These are phyloP conservation scores for Colletotrichum orchidophilum DNA, from an alignment of 2,329 filamentous ascomycete species.

Conservation along the genomic window DNA sequence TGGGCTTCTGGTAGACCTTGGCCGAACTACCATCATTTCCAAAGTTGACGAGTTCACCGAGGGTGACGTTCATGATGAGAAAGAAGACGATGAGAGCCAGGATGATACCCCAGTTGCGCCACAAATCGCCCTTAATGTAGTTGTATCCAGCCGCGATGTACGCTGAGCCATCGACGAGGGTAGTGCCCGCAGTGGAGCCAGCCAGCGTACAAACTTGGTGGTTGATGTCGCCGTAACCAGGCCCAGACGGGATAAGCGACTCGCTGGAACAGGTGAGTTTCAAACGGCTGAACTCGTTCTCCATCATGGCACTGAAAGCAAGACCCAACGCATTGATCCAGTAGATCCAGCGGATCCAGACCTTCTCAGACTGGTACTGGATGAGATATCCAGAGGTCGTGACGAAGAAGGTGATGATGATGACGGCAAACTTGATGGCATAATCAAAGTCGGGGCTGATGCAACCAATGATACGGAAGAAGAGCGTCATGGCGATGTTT, in stretches of 20 bases:
- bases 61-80: conserved; percentile 76
- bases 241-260: conserved; percentile 76
- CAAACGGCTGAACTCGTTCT: conserved; percentile 82
- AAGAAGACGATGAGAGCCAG: conserved; percentile 80
- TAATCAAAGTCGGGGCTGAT: conserved; percentile 84
- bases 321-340: conserved; percentile 81
- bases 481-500: conserved; percentile 78
- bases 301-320: conserved; percentile 81
- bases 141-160: conserved; percentile 77
- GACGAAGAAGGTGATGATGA: conserved; percentile 84
- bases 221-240: conserved; percentile 74
- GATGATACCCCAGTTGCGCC: conserved; percentile 88
- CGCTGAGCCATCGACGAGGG: conserved; percentile 68
- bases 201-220: conserved; percentile 85
- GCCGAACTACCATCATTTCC: conserved; percentile 84
- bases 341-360: conserved; percentile 83
- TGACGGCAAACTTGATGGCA: conserved; percentile 83
- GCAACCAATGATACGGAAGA: conserved; percentile 80
- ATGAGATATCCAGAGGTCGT: conserved; percentile 86
- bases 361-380: conserved; percentile 77
- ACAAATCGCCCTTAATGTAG: conserved; percentile 74
- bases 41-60: conserved; percentile 82
- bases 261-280: conserved; percentile 74
- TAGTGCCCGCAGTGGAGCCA: conserved; percentile 74
- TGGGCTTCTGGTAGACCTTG: conserved; percentile 78